Evolutionary conservation across 306 rosid genomes (phyloP).

Genomic region (Boehmeria nivea): DNA sequence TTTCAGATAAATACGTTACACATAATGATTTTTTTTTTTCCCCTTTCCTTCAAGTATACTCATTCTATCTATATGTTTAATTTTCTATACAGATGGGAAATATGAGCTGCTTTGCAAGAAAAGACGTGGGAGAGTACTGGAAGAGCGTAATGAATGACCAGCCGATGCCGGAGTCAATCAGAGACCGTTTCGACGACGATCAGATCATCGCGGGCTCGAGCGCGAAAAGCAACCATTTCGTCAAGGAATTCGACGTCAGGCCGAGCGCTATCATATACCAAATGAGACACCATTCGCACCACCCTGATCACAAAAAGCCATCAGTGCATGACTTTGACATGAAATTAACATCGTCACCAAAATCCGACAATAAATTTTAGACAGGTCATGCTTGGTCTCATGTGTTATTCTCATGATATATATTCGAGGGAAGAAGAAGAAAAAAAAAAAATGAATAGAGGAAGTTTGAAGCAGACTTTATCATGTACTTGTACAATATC

Average conservation of each 20-base stretch:
- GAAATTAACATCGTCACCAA: too few relatives aligned
- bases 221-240: slow-evolving; percentile 24
- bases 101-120: slow-evolving; percentile 41
- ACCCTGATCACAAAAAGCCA: neutral
- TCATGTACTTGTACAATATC: too few relatives aligned
- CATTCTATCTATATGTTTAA: neutral
- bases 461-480: too few relatives aligned
- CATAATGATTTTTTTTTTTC: neutral
- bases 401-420: too few relatives aligned
- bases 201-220: slow-evolving; percentile 7
- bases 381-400: too few relatives aligned
- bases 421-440: too few relatives aligned
- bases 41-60: neutral
- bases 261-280: slow-evolving; percentile 49
- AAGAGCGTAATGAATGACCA: slow-evolving; percentile 49
- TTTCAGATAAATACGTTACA: too few relatives aligned
- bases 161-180: slow-evolving; percentile 63
- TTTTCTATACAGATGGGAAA: slow-evolving; percentile 25
- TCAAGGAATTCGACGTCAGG: slow-evolving; percentile 36
- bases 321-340: too few relatives aligned
- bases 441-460: too few relatives aligned
- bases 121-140: slow-evolving; percentile 56
- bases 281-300: neutral
- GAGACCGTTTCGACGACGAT: slow-evolving; percentile 28
- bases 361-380: too few relatives aligned